A percentile compares a stretch with the other conserved stretches of the same genome.
Evolutionary conservation across 352 stramenopile genomes (phyloP).

Genomic region (Globisporangium nagaii): DNA sequence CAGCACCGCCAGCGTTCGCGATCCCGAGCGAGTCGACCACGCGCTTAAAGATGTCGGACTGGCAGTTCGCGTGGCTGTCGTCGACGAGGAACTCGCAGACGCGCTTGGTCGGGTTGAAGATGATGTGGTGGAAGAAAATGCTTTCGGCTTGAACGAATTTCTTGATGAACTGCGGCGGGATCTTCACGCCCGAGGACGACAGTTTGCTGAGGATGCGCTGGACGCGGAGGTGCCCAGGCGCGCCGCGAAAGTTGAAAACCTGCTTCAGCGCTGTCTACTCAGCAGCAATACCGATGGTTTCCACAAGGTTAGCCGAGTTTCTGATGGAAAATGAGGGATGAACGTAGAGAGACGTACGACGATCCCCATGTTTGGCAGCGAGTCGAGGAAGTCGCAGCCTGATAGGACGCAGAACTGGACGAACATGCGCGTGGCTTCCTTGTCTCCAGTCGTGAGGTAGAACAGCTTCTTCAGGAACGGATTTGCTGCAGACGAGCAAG

Average conservation of each 20-base stretch:
- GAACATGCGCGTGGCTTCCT: constrained; percentile 66
- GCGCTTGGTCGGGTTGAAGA: constrained; percentile 50
- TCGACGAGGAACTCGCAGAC: constrained; percentile 55
- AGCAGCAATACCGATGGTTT: not conserved
- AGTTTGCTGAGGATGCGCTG: constrained; percentile 66
- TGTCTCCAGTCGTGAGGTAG: constrained; percentile 47
- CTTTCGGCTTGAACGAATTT: constrained; percentile 57
- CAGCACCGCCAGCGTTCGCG: constrained; percentile 7
- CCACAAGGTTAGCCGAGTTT: not conserved
- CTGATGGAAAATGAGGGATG: not conserved
- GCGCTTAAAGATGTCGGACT: constrained; percentile 39
- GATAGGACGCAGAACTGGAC: constrained; percentile 72
- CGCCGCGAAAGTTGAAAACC: constrained; percentile 65
- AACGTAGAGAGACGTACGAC: constrained; percentile 32
- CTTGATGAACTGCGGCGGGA: constrained; percentile 46
- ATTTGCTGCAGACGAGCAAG: constrained; percentile 27
- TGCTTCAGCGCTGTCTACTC: constrained; percentile 70
- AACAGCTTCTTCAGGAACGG: constrained; percentile 62
- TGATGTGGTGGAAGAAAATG: constrained; percentile 76
- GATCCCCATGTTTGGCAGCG: constrained; percentile 68
- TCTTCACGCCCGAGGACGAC: constrained; percentile 29
- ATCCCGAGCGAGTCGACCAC: constrained; percentile 34
- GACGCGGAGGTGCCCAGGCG: constrained; percentile 43
- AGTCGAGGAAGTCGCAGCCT: constrained; percentile 75
- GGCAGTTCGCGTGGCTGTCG: constrained; percentile 36